Base-by-base conservation (phyloP, 2,329 filamentous ascomycete species). In the Stachybotrys chlorohalonatus region DNA sequence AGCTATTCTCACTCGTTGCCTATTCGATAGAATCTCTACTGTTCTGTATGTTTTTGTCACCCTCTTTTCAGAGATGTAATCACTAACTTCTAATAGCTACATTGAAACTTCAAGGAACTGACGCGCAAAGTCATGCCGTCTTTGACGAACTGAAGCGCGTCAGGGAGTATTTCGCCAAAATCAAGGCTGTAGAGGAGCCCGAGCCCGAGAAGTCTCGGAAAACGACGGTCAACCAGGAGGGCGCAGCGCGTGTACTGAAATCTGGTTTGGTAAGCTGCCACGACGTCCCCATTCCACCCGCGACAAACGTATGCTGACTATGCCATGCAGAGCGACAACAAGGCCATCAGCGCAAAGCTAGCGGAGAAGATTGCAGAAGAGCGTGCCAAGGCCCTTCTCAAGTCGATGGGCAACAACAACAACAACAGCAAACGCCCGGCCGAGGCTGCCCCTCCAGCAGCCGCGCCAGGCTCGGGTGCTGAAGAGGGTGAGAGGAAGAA, bases 11-110 rank as follows among this genome's bases (percentile, higher is more conserved):
- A n/a, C 78, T 95, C 17, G 79, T 86, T 52, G 87, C 90, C 16
- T 99, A 97, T 69, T 82, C 92, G 0, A 86, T 99, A 59, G 93
- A 97, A 66, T 95, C 92, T 0, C 75, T 96, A 9, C 75, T 99
- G 7, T 97, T 95, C 71, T 88, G 89, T 91, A 72, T 59, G 82
- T 66, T 17, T 7, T 36, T 11, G 4, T 24, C 24, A 24, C 24
- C 13, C 13, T n/a, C 16, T 24, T 48, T n/a, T 15, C 8, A 7
- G 17, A 15, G 9, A 16, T n/a, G 51, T 32, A 49, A 5, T 51
- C 54, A 46, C 47, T 49, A 45, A 57, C 47, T 9, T 53, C 32
- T 15, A 4, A 52, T 54, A 62, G 90, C 87, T 53, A 86, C 88
- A 58, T 77, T 99, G 24, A 85, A 86, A 58, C 80, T 96, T 8